Evolutionary conservation across 805 yeast species (phyloP).

Genomic region (Yamadazyma tumulicola): DNA sequence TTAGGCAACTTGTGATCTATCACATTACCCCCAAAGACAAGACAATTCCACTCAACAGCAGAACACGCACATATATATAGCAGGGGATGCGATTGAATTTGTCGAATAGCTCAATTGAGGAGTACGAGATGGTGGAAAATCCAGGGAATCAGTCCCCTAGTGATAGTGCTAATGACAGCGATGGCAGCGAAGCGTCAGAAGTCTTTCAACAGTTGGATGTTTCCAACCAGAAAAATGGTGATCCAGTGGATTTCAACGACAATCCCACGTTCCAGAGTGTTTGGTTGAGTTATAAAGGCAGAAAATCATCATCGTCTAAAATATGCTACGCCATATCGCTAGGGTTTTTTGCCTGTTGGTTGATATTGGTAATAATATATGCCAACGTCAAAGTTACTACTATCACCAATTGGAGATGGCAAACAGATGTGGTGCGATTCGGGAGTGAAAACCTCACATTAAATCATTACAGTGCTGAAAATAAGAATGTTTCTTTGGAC

Average conservation of each 20-base stretch:
- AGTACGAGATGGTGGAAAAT: conserved; percentile 14
- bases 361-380: conserved; percentile 7
- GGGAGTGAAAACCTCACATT: conserved; percentile 30
- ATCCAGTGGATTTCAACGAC: conserved; percentile 20
- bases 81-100: too few relatives aligned
- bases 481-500: conserved; percentile 27
- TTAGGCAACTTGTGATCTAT: conserved; percentile 2
- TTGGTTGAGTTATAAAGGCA: conserved; percentile 14
- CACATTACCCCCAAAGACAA: too few relatives aligned
- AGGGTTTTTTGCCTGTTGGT: conserved; percentile 7
- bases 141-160: conserved; percentile 1
- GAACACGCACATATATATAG: too few relatives aligned
- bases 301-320: conserved; percentile 7
- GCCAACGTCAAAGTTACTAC: conserved; percentile 9
- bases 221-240: conserved; percentile 2
- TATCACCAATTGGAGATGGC: conserved; percentile 8
- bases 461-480: conserved; percentile 23
- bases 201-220: conserved; percentile 6
- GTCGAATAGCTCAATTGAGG: conserved; percentile 6
- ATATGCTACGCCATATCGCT: not conserved
- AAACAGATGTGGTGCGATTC: conserved; percentile 9
- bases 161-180: not conserved
- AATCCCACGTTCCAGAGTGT: conserved; percentile 22
- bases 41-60: too few relatives aligned
- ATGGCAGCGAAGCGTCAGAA: conserved; percentile 4